Percentiles rank a stretch among this genome's conserved stretches.
phyloP scores from a whole-genome alignment of 192 early-diverging fungal genomes.

The Umbelopsis vinacea region DNA sequence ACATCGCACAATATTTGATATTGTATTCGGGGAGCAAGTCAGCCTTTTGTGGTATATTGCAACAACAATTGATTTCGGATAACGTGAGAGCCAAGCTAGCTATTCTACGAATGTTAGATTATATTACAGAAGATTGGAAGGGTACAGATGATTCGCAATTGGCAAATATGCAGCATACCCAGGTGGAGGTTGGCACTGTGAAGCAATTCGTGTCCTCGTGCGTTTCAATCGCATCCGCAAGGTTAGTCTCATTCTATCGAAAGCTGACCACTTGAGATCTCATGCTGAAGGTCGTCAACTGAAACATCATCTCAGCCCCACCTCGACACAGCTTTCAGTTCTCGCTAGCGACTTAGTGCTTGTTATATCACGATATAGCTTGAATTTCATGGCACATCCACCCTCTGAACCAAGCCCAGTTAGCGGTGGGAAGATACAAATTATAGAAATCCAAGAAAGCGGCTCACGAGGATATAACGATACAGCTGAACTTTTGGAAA shows the following conservation, averaged over 20 bases:
- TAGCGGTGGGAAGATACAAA: background rate
- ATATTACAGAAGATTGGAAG: background rate
- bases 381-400: background rate
- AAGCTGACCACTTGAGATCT: background rate
- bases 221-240: background rate
- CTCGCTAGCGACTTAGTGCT: background rate
- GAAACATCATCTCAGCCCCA: background rate
- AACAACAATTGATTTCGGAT: background rate
- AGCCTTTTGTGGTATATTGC: background rate
- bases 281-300: background rate
- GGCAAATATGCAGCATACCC: background rate
- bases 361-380: background rate
- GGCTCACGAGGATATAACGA: background rate
- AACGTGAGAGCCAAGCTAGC: background rate
- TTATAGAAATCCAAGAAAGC: background rate
- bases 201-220: background rate
- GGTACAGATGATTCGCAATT: background rate
- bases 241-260: background rate
- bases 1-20: conserved; percentile 2
- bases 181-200: background rate
- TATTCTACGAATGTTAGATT: background rate
- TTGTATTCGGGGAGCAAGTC: background rate
- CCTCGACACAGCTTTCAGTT: background rate
- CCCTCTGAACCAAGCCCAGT: no score
- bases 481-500: background rate